Evolutionary conservation across 495 filamentous ascomycete species (phyloP), one percentile per base, ranked within the genome.

Genomic region (Lepidopterella palustris): DNA sequence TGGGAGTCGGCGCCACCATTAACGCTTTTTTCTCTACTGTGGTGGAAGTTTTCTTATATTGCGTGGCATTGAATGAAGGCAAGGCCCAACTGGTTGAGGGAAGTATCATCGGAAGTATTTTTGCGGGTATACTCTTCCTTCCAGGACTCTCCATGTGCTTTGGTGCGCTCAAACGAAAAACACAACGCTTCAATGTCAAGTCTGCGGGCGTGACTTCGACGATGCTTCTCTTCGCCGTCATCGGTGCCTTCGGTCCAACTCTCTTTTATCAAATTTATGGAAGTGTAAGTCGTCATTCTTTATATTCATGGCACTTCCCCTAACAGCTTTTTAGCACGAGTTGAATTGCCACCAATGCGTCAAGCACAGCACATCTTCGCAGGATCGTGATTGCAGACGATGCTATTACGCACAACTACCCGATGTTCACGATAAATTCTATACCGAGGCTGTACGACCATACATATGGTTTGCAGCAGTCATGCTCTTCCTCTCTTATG

Each of bases 261-360:
- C 78, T 97, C n/a, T 99, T 99, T 74, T 99, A 97, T 73, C 91
- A 97, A 66, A 96, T 99, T 45, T 97, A 96, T 74, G 93, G 93
- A 58, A 95, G 91, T 58, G 86, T 89, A 79, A 78, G 86, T 79
- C 23, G 48, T n/a, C 57, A 21, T 28, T 26, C 49, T 40, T 42
- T 45, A 18, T 32, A 18, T 51, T 15, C 6, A 27, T 26, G 20
- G n/a, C 21, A 20, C 42, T 47, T 8, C 55, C n/a, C n/a, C 73
- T 80, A 65, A 79, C 69, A 29, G 15, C 74, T 9, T 63, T 54
- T 39, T 65, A 89, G 86, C 95, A 98, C 70, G 91, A 98, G 76
- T 78, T 98, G 29, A 91, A 86, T 54, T 98, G 93, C 72, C 83
- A 86, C 70, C 80, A 85, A 59, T 98, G 93, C 74, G 70, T 77